Evolutionary conservation across 345 rosid species (phyloP).

Genomic region (Salix exigua): DNA sequence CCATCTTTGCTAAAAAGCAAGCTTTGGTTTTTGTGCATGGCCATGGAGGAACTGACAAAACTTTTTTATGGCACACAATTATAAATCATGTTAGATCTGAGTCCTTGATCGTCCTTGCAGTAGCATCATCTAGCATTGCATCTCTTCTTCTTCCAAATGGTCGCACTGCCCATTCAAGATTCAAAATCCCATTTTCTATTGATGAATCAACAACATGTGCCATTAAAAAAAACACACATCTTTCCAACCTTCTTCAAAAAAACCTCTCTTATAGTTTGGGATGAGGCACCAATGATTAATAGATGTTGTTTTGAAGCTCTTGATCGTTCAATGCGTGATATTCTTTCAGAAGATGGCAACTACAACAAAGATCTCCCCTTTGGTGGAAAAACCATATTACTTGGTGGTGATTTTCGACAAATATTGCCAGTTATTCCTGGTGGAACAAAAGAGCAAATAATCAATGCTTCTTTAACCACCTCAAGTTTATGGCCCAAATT

Average conservation of each 20-base stretch:
- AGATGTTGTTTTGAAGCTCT: too few relatives aligned
- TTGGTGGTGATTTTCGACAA: not conserved
- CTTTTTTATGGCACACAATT: not conserved
- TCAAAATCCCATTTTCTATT: not conserved
- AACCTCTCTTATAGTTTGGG: too few relatives aligned
- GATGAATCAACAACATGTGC: not conserved
- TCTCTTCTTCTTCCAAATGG: not conserved
- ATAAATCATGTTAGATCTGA: not conserved
- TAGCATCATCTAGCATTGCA: not conserved
- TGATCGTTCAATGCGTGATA: not conserved
- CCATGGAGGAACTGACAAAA: slow-evolving; percentile 7
- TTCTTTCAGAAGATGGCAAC: too few relatives aligned
- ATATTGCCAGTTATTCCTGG: not conserved
- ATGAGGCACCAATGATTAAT: too few relatives aligned
- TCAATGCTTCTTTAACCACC: not conserved
- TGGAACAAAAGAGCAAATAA: not conserved
- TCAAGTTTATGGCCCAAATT: not conserved
- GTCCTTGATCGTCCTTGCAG: not conserved
- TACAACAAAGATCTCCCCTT: not conserved
- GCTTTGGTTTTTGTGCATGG: not conserved
- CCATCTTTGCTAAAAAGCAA: not conserved
- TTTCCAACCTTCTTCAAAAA: not conserved
- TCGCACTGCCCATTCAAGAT: slow-evolving; percentile 9
- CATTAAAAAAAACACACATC: not conserved
- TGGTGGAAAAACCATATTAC: not conserved